These are phyloP conservation scores for Suillus paluster DNA, from an alignment of 768 basidiomycete genomes.

Conservation along the genomic window DNA sequence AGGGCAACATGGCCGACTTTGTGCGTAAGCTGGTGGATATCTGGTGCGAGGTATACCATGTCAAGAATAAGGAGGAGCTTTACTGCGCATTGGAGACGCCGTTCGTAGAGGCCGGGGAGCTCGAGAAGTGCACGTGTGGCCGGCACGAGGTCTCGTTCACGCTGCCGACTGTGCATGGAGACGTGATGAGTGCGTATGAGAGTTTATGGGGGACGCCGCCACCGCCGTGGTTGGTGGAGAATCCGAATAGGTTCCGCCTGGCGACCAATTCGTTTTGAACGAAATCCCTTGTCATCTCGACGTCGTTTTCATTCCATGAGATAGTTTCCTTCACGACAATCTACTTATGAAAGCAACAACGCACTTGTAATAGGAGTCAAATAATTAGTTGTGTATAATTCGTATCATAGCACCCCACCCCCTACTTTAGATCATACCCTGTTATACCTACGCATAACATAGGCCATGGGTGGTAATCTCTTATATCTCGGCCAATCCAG, in stretches of 20 bases:
- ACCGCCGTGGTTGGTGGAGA: slow-evolving; percentile 11
- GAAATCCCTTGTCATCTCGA: neutral
- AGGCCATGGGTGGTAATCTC: neutral
- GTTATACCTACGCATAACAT: neutral
- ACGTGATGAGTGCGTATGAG: slow-evolving; percentile 25
- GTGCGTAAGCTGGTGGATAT: slow-evolving; percentile 28
- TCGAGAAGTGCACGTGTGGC: slow-evolving; percentile 23
- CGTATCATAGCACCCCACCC: neutral
- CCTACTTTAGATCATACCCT: neutral
- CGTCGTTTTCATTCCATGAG: too few relatives aligned
- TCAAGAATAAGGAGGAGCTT: slow-evolving; percentile 24
- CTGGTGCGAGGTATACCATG: slow-evolving; percentile 33
- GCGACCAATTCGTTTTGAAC: slow-evolving; percentile 4
- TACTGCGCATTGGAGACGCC: slow-evolving; percentile 22
- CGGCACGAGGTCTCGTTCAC: slow-evolving; percentile 11
- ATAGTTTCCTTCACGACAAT: neutral
- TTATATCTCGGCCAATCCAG: neutral
- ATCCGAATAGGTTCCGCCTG: slow-evolving; percentile 8
- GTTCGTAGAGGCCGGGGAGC: slow-evolving; percentile 29
- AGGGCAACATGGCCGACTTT: slow-evolving; percentile 35
- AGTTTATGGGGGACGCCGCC: slow-evolving; percentile 31
- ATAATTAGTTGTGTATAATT: neutral
- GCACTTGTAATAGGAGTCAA: neutral
- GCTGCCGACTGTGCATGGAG: slow-evolving; percentile 20
- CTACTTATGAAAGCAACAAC: neutral